phyloP scores from a whole-genome alignment of 495 filamentous ascomycete species.

The Niebla homalea region DNA sequence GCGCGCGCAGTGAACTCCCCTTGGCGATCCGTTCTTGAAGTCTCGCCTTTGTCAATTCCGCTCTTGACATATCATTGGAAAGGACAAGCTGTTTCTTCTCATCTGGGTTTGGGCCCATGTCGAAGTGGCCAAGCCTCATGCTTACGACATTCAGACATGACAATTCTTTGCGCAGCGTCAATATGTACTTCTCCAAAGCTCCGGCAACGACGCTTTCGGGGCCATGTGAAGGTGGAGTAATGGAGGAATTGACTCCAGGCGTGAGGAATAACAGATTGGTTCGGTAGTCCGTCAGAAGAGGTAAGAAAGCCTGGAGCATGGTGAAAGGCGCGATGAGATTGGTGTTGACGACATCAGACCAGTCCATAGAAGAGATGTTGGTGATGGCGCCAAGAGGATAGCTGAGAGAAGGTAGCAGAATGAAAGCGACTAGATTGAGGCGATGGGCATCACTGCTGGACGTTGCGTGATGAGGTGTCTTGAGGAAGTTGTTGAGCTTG shows the following conservation, averaged over 20 bases:
- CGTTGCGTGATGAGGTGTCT: constrained; percentile 55
- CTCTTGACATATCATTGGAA: constrained; percentile 5
- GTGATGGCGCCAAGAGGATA: constrained; percentile 65
- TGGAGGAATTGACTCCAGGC: constrained; percentile 68
- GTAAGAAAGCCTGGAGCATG: constrained; percentile 74
- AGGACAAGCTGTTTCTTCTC: constrained; percentile 12
- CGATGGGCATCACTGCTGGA: constrained; percentile 58
- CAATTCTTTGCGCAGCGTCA: constrained; percentile 66
- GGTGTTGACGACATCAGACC: constrained; percentile 81
- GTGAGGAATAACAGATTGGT: constrained; percentile 68
- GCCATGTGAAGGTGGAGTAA: constrained; percentile 71
- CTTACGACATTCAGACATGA: constrained; percentile 62
- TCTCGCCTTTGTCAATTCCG: constrained; percentile 4
- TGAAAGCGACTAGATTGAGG: constrained; percentile 60
- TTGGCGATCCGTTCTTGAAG: constrained; percentile 7
- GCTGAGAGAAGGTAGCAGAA: constrained; percentile 52
- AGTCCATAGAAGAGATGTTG: constrained; percentile 64
- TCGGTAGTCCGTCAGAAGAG: constrained; percentile 44
- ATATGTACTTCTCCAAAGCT: constrained; percentile 67
- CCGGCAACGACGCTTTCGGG: constrained; percentile 67
- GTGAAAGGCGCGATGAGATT: constrained; percentile 87
- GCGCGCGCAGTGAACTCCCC: constrained; percentile 56
- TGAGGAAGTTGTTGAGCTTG: constrained; percentile 52
- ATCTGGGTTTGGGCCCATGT: constrained; percentile 32
- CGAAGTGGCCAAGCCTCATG: constrained; percentile 78